Evolutionary conservation across 2,329 filamentous ascomycete species (phyloP).

Genomic region (Ustulina deusta): DNA sequence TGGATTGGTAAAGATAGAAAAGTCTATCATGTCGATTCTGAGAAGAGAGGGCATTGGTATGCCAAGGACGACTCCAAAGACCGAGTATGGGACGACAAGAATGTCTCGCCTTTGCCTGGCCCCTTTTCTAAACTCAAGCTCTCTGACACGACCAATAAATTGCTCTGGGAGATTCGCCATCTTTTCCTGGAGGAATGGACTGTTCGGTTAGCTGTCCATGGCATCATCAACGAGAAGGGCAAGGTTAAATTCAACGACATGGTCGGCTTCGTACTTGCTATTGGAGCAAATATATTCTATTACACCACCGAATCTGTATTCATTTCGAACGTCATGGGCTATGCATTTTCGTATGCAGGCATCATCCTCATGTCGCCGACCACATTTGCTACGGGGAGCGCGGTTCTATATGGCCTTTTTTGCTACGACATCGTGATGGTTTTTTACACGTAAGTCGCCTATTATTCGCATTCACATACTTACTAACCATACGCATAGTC

Average conservation of each 20-base stretch:
- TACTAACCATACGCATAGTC: slow-evolving; percentile 58
- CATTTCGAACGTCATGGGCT: slow-evolving; percentile 87
- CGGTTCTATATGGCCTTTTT: slow-evolving; percentile 84
- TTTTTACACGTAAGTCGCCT: slow-evolving; percentile 76
- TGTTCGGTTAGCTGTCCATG: slow-evolving; percentile 63
- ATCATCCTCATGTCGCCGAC: slow-evolving; percentile 89
- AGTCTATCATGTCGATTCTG: slow-evolving; percentile 61
- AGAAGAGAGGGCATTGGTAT: slow-evolving; percentile 54
- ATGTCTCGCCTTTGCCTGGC: slow-evolving; percentile 56
- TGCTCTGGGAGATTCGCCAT: slow-evolving; percentile 64
- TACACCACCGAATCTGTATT: slow-evolving; percentile 70
- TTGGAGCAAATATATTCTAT: slow-evolving; percentile 70
- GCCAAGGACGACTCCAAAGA: slow-evolving; percentile 46
- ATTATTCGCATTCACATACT: slow-evolving; percentile 4
- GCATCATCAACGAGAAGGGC: slow-evolving; percentile 60
- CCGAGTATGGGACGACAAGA: slow-evolving; percentile 47
- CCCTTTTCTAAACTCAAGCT: slow-evolving; percentile 51
- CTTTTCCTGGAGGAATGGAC: slow-evolving; percentile 65
- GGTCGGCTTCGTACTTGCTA: slow-evolving; percentile 65
- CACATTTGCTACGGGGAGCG: slow-evolving; percentile 82
- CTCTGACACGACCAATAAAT: slow-evolving; percentile 42
- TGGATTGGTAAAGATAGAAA: slow-evolving; percentile 65
- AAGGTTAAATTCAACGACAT: slow-evolving; percentile 69
- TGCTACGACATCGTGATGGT: slow-evolving; percentile 96
- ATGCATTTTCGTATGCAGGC: slow-evolving; percentile 86